A percentile compares a stretch with the other conserved stretches of the same genome.
These are phyloP conservation scores for Triticum monococcum DNA, from an alignment of 176 grass and related monocot genomes.

Conservation along the genomic window DNA sequence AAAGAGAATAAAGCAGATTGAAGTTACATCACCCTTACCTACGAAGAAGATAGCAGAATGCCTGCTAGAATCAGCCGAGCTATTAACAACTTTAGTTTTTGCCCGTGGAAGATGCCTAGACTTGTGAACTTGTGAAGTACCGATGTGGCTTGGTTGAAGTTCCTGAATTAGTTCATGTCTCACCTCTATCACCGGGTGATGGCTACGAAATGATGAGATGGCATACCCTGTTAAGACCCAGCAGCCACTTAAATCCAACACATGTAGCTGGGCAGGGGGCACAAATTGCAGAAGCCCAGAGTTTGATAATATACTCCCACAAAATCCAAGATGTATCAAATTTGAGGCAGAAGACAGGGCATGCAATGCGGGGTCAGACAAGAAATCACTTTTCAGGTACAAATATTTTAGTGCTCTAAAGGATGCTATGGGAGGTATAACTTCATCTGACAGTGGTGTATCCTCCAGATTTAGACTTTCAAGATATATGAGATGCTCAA, in stretches of 20 bases:
- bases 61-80: constrained; percentile 9
- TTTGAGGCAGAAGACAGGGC: constrained; percentile 43
- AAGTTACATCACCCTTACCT: constrained; percentile 47
- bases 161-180: constrained; percentile 55
- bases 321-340: constrained; percentile 70
- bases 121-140: constrained; percentile 27
- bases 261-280: constrained; percentile 45
- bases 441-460: constrained; percentile 56
- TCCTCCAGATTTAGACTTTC: constrained; percentile 79
- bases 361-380: constrained; percentile 70
- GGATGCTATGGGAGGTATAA: constrained; percentile 53
- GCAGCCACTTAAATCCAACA: constrained; percentile 75
- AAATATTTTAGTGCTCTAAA: constrained; percentile 59
- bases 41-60: constrained; percentile 32
- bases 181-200: constrained; percentile 61
- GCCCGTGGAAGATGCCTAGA: constrained; percentile 10
- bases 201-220: constrained; percentile 53
- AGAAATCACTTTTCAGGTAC: constrained; percentile 78
- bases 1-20: not conserved
- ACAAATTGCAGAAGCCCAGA: constrained; percentile 64
- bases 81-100: constrained; percentile 35
- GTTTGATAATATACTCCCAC: constrained; percentile 69
- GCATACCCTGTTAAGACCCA: constrained; percentile 71
- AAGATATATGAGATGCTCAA: constrained; percentile 58
- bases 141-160: constrained; percentile 20